Base-by-base conservation (phyloP, 495 filamentous ascomycete genomes). In the Stereocaulon alpinum region DNA sequence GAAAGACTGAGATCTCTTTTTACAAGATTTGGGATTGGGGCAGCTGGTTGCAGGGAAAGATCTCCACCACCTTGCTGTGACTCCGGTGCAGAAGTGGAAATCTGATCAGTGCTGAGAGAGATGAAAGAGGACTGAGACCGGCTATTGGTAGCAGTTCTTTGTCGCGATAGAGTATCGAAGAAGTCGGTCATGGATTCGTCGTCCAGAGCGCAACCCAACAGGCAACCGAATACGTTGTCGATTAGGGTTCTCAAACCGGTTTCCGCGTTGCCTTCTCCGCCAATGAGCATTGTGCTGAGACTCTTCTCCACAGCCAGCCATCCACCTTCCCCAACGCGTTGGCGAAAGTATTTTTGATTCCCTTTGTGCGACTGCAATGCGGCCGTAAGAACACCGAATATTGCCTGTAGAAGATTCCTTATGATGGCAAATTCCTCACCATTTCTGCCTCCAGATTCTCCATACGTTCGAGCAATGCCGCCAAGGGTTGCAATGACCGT, bases 321-420 rank as follows among this genome's bases (percentile, higher is more conserved):
- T 10, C 90, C 89, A 55, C 86, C 86, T n/a, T 81, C 82, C 18
- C 83, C 74, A 29, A 91, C 80, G 58, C 80, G 78, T 60, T 81
- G 81, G 53, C 82, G 78, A 71, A 96, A 97, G 70, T 91, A 95
- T 59, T 86, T 82, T 61, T 83, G 78, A 72, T 97, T 98, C 14
- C 91, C 92, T 59, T 84, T 79, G 71, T 97, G 91, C 18, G 83
- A 82, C 49, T 83, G 81, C 65, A 96, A 80, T 29, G 84, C 83
- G 53, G 89, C 86, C 1, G 87, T 83, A 43, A 97, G 68, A 15
- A 89, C 81, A 56, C 79, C 79, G 43, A 97, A 76, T 12, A 82
- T 72, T 55, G 80, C 80, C 70, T 88, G 86, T 43, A 89, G 72
- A 27, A 96, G 73, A 29, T 84, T 79, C 66, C 93, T 80, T 53